Base-by-base conservation (phyloP, 2,329 filamentous ascomycete species). In the Incumbomyces lentus region DNA sequence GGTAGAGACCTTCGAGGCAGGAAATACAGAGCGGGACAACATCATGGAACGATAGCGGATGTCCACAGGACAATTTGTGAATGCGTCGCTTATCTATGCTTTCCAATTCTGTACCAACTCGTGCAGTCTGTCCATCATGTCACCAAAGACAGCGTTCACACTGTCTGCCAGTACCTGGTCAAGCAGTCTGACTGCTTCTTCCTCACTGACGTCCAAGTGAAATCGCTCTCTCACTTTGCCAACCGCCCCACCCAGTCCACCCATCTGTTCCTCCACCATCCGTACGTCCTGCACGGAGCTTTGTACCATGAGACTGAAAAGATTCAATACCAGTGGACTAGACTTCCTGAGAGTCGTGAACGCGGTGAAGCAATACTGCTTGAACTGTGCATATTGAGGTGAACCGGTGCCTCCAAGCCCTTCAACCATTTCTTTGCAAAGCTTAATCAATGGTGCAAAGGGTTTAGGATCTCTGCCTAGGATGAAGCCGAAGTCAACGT, bases 401-500 rank as follows among this genome's bases (percentile, higher is more conserved):
- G 84, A 87, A 30, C 76, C 75, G 6, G 81, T 75, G 11, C 92
- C 92, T 34, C 93, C 93, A 87, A 98, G 95, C 52, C 89, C 92
- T 59, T 98, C 92, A 2, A 96, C 86, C 92, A 98, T 98, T 61
- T 98, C 90, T 57, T 89, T 90, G 60, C 84, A 90, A 7, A 98
- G 78, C 65, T 98, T 98, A 82, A 98, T 95, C 44, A 90, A 81
- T 0, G 92, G 92, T 0, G 92, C 90, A 61, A 98, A 96, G 0
- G 92, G 92, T 61, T 98, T 98, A 0, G 92, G 92, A 57, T 98
- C 92, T 34, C 92, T 85, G 14, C 92, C 92, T 1, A 98, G 82
- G 52, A 98, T 98, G 66, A 94, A 98, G 35, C 93, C 92, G 59
- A 98, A 98, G 64, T 98, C 92, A 26, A 90, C 89, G 63, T 98